Conservation (phyloP, 257 asterid genomes). For the Ocimum tenuiflorum region DNA sequence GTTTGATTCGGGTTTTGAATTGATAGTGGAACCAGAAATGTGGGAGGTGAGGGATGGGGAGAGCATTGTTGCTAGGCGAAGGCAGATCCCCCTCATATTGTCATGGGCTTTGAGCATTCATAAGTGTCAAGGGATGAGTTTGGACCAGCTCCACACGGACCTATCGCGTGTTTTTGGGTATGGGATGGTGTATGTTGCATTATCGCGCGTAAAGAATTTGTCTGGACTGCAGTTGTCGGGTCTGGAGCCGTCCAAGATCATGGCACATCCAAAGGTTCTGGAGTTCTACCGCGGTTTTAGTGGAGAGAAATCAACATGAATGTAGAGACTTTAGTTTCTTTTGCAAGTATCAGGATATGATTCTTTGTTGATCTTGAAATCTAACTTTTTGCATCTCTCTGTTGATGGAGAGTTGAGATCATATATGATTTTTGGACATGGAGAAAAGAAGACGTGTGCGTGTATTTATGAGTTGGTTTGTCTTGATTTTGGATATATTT, state of each 20-base stretch:
- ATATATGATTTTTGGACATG: too few species aligned
- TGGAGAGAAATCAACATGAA: constrained; percentile 11
- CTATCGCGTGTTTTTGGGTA: constrained; percentile 48
- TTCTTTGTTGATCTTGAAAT: background rate
- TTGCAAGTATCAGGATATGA: background rate
- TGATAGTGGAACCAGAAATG: constrained; percentile 41
- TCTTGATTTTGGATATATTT: too few species aligned
- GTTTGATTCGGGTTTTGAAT: constrained; percentile 55
- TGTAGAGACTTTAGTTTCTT: background rate
- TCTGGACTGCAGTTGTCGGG: constrained; percentile 59
- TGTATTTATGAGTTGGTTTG: too few species aligned
- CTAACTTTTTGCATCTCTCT: too few species aligned
- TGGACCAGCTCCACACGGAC: constrained; percentile 57
- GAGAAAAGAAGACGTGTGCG: too few species aligned
- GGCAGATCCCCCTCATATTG: constrained; percentile 64
- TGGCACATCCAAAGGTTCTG: constrained; percentile 68
- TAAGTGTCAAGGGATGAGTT: constrained; percentile 79
- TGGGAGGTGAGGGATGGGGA: constrained; percentile 61
- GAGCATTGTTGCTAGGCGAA: constrained; percentile 43
- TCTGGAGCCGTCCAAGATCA: constrained; percentile 37
- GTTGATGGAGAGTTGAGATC: too few species aligned
- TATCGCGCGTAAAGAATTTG: constrained; percentile 62
- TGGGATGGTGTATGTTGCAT: constrained; percentile 87
- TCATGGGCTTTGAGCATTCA: constrained; percentile 91
- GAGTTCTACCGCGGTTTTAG: constrained; percentile 42